These are phyloP conservation scores for Pseudocercospora vitis DNA, from an alignment of 2,329 filamentous ascomycete species.

Conservation along the genomic window DNA sequence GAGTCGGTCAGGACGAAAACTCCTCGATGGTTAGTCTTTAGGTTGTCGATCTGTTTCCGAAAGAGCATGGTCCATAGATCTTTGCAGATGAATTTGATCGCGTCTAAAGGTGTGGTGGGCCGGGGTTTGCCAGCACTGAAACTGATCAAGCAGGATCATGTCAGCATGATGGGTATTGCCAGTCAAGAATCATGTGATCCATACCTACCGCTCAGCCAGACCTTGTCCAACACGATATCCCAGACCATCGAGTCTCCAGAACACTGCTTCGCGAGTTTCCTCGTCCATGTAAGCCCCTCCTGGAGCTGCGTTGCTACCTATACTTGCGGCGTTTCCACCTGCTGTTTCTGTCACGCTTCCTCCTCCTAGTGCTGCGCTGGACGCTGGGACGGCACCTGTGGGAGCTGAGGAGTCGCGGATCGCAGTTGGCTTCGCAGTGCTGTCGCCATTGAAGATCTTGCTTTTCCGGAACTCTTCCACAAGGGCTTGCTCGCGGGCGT, in stretches of 20 bases:
- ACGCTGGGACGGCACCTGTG: slow-evolving; percentile 10
- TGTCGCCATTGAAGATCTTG: slow-evolving; percentile 29
- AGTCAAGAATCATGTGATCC: neutral
- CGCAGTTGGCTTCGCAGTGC: slow-evolving; percentile 10
- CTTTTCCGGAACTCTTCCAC: slow-evolving; percentile 34
- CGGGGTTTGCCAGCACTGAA: slow-evolving; percentile 82
- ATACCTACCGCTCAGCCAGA: slow-evolving; percentile 76
- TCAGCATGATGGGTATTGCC: neutral
- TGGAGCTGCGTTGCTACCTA: slow-evolving; percentile 10
- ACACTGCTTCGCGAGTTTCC: slow-evolving; percentile 79
- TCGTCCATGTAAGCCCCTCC: slow-evolving; percentile 56
- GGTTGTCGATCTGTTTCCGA: slow-evolving; percentile 94
- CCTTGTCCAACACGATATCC: slow-evolving; percentile 93
- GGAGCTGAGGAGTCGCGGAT: slow-evolving; percentile 6
- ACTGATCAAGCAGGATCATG: slow-evolving; percentile 44
- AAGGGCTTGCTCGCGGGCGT: slow-evolving; percentile 50
- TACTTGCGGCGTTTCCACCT: slow-evolving; percentile 11
- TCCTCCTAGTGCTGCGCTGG: slow-evolving; percentile 2
- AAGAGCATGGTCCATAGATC: slow-evolving; percentile 95
- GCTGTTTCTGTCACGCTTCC: slow-evolving; percentile 18
- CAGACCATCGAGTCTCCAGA: slow-evolving; percentile 76
- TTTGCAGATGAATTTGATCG: slow-evolving; percentile 98
- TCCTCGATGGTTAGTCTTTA: slow-evolving; percentile 96
- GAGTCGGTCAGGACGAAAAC: slow-evolving; percentile 96
- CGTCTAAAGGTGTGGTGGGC: slow-evolving; percentile 87